Evolutionary conservation across 345 rosid genomes (phyloP).

Genomic region (Murraya koenigii): DNA sequence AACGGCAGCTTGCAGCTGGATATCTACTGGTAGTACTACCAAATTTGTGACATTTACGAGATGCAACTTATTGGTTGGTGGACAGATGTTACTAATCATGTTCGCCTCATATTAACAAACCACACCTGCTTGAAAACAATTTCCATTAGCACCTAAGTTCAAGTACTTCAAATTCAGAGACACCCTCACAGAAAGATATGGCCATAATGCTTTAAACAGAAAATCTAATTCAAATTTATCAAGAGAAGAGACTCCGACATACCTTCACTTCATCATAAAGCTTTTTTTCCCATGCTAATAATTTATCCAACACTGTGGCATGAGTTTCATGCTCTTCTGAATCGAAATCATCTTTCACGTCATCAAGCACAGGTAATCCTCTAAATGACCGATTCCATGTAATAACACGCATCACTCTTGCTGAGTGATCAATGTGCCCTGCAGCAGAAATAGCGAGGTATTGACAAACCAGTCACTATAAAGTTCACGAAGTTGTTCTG

Average conservation of each 20-base stretch:
- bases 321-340: constrained; percentile 84
- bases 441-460: constrained; percentile 16
- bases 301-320: constrained; percentile 93
- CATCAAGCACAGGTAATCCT: constrained; percentile 52
- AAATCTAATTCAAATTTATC: not conserved
- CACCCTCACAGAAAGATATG: not conserved
- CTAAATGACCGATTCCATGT: constrained; percentile 92
- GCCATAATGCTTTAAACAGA: not conserved
- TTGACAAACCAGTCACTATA: not conserved
- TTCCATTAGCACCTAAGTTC: not conserved
- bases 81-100: not conserved
- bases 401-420: constrained; percentile 92
- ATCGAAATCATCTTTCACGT: constrained; percentile 72
- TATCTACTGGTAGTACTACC: not conserved
- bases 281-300: constrained; percentile 98
- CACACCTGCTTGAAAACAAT: not conserved
- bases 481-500: not conserved
- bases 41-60: constrained; percentile 10
- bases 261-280: constrained; percentile 99
- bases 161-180: not conserved
- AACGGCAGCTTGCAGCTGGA: not conserved
- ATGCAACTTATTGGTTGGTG: not conserved
- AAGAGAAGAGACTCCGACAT: constrained; percentile 6
- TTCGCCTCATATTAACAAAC: not conserved
- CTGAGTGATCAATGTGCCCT: constrained; percentile 96